Conservation (phyloP, 768 basidiomycete species). For the Boletus rex-veris region DNA sequence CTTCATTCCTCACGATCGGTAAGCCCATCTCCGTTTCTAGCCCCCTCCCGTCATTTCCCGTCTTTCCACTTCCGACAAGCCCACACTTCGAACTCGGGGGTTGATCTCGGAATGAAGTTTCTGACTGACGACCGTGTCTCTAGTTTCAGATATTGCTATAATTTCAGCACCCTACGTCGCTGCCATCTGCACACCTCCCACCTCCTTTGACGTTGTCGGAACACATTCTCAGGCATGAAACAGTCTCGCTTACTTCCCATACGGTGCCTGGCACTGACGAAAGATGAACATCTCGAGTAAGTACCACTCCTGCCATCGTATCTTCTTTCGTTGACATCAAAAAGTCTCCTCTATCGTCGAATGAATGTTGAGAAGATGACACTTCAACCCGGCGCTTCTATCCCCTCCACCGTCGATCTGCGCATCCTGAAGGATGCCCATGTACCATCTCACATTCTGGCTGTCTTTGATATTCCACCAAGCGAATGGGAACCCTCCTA, state of each 20-base stretch:
- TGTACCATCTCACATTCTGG: slow-evolving; percentile 57
- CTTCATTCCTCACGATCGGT: slow-evolving; percentile 24
- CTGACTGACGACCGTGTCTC: slow-evolving; percentile 18
- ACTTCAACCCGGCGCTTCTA: slow-evolving; percentile 20
- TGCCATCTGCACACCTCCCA: slow-evolving; percentile 5
- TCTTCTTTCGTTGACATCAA: slow-evolving; percentile 6
- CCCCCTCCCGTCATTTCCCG: slow-evolving; percentile 4
- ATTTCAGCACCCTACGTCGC: slow-evolving; percentile 1
- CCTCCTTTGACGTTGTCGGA: slow-evolving; percentile 10
- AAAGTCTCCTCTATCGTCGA: slow-evolving; percentile 30
- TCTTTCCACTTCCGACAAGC: neutral
- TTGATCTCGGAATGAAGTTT: slow-evolving; percentile 17
- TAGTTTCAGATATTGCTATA: slow-evolving; percentile 14
- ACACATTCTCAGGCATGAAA: slow-evolving; percentile 10
- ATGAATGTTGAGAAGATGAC: slow-evolving; percentile 33
- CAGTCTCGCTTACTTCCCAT: slow-evolving; percentile 26
- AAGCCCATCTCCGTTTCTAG: slow-evolving; percentile 10
- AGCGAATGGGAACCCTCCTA: slow-evolving; percentile 28
- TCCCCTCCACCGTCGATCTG: slow-evolving; percentile 48
- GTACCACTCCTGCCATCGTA: neutral
- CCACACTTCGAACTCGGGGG: neutral
- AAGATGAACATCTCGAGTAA: slow-evolving; percentile 31
- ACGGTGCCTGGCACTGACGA: slow-evolving; percentile 13
- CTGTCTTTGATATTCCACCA: slow-evolving; percentile 37
- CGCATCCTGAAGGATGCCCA: slow-evolving; percentile 42